These are phyloP conservation scores for Solanum hybrid DNA, from an alignment of 305 asterid species.

Conservation along the genomic window DNA sequence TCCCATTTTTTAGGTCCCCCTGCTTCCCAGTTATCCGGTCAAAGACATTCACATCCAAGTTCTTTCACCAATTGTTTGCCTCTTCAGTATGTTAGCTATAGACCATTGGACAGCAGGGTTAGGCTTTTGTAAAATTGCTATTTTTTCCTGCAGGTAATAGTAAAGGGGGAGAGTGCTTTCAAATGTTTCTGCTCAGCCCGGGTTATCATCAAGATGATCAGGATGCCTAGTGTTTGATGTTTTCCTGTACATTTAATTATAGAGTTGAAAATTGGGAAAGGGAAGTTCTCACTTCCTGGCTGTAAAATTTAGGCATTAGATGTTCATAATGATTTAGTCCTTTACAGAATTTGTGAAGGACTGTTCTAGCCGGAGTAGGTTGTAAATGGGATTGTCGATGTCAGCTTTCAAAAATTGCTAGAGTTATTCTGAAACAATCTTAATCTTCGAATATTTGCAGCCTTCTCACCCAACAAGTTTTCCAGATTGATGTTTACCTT, in stretches of 20 bases:
- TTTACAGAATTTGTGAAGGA: slow-evolving; percentile 29
- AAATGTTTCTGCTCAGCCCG: background rate
- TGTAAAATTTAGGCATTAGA: slow-evolving; percentile 50
- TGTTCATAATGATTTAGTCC: slow-evolving; percentile 50
- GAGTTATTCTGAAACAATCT: background rate
- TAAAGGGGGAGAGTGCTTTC: background rate
- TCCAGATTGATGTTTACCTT: background rate
- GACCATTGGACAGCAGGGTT: background rate
- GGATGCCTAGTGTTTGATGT: slow-evolving; percentile 2
- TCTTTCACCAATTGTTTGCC: background rate
- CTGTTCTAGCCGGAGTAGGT: slow-evolving; percentile 22
- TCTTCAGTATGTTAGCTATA: background rate
- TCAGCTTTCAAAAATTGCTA: slow-evolving; percentile 1
- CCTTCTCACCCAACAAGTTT: background rate
- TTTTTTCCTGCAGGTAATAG: background rate
- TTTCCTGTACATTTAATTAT: slow-evolving; percentile 27
- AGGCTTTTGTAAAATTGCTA: background rate
- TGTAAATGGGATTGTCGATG: slow-evolving; percentile 26
- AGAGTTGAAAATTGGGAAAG: slow-evolving; percentile 19
- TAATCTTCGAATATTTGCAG: background rate
- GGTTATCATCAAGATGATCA: background rate
- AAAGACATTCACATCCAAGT: too few relatives aligned
- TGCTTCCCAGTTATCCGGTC: background rate
- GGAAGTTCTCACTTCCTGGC: slow-evolving; percentile 29
- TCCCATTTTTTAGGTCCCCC: background rate